These are phyloP conservation scores for Rhodotorula sp. DNA, from an alignment of 1,284 basidiomycete species.

Conservation along the genomic window DNA sequence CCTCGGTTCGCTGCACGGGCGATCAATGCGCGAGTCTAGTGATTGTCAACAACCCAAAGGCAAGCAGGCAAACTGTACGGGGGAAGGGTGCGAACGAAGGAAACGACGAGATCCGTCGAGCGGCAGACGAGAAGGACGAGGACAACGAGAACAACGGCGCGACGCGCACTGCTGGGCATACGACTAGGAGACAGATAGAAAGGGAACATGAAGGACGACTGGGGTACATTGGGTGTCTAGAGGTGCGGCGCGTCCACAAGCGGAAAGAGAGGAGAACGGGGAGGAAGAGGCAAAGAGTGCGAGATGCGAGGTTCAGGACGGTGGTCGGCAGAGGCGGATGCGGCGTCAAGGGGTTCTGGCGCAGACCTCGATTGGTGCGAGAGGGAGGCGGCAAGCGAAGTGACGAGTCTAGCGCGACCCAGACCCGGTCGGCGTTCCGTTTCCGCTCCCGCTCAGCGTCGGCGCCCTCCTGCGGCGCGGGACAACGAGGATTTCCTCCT, in stretches of 20 bases:
- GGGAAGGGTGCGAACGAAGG: neutral
- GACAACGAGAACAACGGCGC: neutral
- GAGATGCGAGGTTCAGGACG: neutral
- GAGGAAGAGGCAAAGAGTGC: neutral
- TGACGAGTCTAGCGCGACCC: neutral
- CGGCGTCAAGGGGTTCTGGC: neutral
- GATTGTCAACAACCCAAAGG: neutral
- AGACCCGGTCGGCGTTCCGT: neutral
- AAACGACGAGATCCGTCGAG: neutral
- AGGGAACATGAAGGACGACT: neutral
- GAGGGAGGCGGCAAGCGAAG: neutral
- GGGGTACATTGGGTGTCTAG: no score
- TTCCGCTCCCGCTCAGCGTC: slow-evolving; percentile 14
- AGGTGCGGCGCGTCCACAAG: no score
- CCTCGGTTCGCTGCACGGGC: no score
- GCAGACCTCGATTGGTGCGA: neutral
- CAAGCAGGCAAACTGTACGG: neutral
- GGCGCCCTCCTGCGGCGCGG: slow-evolving; percentile 28
- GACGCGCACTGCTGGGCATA: neutral
- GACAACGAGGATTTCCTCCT: slow-evolving; percentile 33
- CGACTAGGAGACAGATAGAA: neutral
- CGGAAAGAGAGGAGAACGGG: neutral
- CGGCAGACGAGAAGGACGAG: neutral
- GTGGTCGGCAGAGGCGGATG: no score
- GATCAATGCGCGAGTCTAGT: neutral